These are phyloP conservation scores for Paecilomyces niveus DNA, from an alignment of 2,329 filamentous ascomycete genomes.

Conservation along the genomic window DNA sequence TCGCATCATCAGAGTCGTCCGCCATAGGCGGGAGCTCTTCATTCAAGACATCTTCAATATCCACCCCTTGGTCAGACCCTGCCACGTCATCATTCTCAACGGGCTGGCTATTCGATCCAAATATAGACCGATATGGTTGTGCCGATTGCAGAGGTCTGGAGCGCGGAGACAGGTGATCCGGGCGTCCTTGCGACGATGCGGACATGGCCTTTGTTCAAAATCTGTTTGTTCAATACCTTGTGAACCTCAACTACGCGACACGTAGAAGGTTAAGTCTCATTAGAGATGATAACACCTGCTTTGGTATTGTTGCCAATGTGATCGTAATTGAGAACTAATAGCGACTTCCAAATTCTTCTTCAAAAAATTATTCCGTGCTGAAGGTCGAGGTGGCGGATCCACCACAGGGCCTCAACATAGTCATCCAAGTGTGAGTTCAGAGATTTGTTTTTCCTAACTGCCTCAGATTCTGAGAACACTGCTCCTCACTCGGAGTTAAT, in stretches of 20 bases:
- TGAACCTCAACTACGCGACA: not conserved
- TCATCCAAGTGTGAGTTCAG: not conserved
- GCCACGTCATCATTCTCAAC: conserved; percentile 4
- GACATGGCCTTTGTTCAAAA: not conserved
- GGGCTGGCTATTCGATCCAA: conserved; percentile 19
- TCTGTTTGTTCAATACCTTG: not conserved
- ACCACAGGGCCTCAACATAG: not conserved
- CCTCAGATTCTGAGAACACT: not conserved
- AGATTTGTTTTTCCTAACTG: not conserved
- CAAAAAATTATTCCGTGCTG: not conserved
- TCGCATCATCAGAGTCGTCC: conserved; percentile 17
- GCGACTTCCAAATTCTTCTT: no score
- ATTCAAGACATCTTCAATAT: conserved; percentile 12
- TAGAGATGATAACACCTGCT: not conserved
- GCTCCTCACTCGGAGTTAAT: not conserved
- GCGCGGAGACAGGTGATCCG: not conserved
- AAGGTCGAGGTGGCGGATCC: not conserved
- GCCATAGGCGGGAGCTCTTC: conserved; percentile 9
- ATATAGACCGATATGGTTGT: conserved; percentile 22
- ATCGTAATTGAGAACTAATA: no score
- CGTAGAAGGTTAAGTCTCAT: not conserved
- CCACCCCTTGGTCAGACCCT: conserved; percentile 10
- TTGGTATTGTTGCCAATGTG: no score
- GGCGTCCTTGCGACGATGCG: not conserved
- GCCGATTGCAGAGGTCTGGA: conserved; percentile 19